These are phyloP conservation scores for Heracleum sosnowskyi DNA, from an alignment of 129 eudicot species.

Conservation along the genomic window DNA sequence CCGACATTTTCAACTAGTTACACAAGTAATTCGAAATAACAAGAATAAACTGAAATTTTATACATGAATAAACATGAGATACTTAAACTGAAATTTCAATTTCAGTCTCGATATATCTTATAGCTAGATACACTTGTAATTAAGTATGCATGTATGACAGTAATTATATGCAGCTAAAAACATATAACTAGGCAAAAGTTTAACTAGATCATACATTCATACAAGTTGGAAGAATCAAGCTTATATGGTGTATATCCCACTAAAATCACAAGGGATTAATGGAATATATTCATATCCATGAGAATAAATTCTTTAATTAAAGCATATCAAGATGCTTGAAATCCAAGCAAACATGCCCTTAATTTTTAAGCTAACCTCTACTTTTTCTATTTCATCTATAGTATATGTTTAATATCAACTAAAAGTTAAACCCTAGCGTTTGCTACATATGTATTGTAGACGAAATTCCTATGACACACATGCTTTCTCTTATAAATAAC, in stretches of 20 bases:
- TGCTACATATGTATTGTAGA: neutral
- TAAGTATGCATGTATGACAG: too few relatives aligned
- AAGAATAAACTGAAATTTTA: too few relatives aligned
- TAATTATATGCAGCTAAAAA: too few relatives aligned
- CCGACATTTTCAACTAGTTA: too few relatives aligned
- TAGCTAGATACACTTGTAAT: too few relatives aligned
- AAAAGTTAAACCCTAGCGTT: constrained; percentile 62
- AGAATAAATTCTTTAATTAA: constrained; percentile 55
- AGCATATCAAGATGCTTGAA: constrained; percentile 62
- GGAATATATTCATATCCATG: constrained; percentile 67
- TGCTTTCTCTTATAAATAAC: neutral
- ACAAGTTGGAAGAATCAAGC: too few relatives aligned
- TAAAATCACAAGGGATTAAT: constrained; percentile 10
- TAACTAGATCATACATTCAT: too few relatives aligned
- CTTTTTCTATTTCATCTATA: constrained; percentile 12
- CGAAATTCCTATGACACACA: neutral
- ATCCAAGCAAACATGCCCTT: constrained; percentile 51
- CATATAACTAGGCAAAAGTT: too few relatives aligned
- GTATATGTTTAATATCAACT: constrained; percentile 14
- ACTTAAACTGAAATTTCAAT: too few relatives aligned
- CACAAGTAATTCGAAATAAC: too few relatives aligned
- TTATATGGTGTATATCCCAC: constrained; percentile 9
- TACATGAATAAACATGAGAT: too few relatives aligned
- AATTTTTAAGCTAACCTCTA: constrained; percentile 16
- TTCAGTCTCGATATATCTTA: too few relatives aligned